Conservation (phyloP, 257 asterid species). For the Linderniella brevidens region DNA sequence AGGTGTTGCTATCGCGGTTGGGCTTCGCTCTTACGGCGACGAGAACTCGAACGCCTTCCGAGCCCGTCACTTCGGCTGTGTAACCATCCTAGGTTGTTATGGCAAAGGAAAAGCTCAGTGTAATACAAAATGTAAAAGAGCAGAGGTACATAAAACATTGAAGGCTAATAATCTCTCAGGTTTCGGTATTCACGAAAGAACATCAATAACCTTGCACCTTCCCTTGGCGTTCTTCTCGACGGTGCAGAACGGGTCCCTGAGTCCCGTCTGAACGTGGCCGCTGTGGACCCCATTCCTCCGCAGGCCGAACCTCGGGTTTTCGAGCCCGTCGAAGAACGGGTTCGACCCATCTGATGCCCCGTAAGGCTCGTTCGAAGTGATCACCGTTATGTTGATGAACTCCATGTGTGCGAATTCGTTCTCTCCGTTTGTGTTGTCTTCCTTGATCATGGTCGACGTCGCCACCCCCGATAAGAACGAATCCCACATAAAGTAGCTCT, state of each 20-base stretch:
- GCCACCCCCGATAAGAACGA: conserved; percentile 67
- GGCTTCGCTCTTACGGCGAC: conserved; percentile 77
- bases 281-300: conserved; percentile 52
- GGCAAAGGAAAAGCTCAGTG: neutral
- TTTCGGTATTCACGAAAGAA: neutral
- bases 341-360: conserved; percentile 58
- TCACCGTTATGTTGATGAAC: conserved; percentile 59
- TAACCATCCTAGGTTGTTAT: conserved; percentile 49
- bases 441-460: conserved; percentile 53
- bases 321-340: conserved; percentile 41
- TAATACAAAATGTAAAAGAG: too few species aligned
- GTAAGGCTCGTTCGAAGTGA: conserved; percentile 63
- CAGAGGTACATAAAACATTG: too few species aligned
- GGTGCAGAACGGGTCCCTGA: conserved; percentile 59
- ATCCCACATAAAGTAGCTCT: conserved; percentile 93
- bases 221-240: conserved; percentile 38
- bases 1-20: conserved; percentile 23
- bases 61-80: conserved; percentile 32
- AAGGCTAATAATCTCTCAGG: too few species aligned
- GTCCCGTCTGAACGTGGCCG: conserved; percentile 69
- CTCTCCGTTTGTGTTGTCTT: conserved; percentile 27
- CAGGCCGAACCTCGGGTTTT: conserved; percentile 33
- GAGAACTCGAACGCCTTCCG: conserved; percentile 43
- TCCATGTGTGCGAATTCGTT: conserved; percentile 81
- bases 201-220: conserved; percentile 48